Evolutionary conservation across 768 basidiomycete genomes (phyloP).

Genomic region (Paxillus ammoniavirescens): DNA sequence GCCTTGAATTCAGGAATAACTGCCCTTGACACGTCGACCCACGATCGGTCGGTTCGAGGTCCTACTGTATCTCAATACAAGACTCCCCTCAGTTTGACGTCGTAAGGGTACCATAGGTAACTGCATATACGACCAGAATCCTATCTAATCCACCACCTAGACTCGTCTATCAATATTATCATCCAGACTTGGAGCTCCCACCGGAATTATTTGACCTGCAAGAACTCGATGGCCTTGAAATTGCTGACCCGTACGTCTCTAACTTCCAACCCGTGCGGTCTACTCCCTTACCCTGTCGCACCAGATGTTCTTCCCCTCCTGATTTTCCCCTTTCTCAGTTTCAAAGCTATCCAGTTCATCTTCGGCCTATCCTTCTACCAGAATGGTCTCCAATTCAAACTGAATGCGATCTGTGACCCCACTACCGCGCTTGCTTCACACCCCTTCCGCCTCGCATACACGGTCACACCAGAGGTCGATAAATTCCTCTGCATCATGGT

Average conservation of each 20-base stretch:
- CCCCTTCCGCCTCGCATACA: conserved; percentile 42
- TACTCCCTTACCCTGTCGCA: background rate
- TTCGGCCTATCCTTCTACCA: conserved; percentile 12
- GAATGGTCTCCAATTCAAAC: conserved; percentile 8
- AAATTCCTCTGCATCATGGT: conserved; percentile 42
- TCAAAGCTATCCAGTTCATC: conserved; percentile 9
- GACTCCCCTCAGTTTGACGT: too few relatives aligned
- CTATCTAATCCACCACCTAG: too few relatives aligned
- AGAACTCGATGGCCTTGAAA: background rate
- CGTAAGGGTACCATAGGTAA: too few relatives aligned
- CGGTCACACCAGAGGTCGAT: conserved; percentile 37
- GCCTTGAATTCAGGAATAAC: too few relatives aligned
- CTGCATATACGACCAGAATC: too few relatives aligned
- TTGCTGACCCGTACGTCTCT: background rate
- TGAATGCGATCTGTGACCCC: conserved; percentile 35
- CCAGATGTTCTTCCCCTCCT: conserved; percentile 15
- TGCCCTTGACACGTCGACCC: too few relatives aligned
- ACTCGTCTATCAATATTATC: too few relatives aligned
- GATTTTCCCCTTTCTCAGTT: conserved; percentile 16
- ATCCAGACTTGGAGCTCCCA: background rate
- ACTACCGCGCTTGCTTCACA: background rate
- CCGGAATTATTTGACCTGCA: background rate
- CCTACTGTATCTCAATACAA: too few relatives aligned
- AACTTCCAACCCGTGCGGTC: background rate
- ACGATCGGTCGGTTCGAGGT: too few relatives aligned